A percentile compares a stretch with the other conserved stretches of the same genome.
These are phyloP conservation scores for Vicia faba DNA, from an alignment of 306 rosid species.

Conservation along the genomic window DNA sequence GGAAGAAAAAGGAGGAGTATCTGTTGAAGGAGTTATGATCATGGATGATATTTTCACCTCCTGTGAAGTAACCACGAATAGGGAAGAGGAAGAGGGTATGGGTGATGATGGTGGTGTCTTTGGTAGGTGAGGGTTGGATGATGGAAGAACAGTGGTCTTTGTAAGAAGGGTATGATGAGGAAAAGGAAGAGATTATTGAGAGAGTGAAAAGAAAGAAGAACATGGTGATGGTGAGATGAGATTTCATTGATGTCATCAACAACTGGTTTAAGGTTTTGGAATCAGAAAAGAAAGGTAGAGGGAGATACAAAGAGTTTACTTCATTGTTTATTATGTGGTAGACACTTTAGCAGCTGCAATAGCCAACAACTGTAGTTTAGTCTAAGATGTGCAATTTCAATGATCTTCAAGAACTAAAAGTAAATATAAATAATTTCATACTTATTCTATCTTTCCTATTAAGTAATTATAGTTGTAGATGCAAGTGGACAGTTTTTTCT, in stretches of 20 bases:
- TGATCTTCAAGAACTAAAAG: not conserved
- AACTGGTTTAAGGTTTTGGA: not conserved
- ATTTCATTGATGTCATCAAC: conserved; percentile 35
- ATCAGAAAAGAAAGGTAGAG: conserved; percentile 1
- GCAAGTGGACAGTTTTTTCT: not conserved
- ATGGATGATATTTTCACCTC: conserved; percentile 31
- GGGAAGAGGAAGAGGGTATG: conserved; percentile 22
- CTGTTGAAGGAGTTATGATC: not conserved
- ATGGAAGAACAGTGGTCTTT: conserved; percentile 48
- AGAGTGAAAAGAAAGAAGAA: conserved; percentile 29
- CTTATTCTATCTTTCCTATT: too few relatives aligned
- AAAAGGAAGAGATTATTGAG: conserved; percentile 29
- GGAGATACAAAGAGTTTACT: conserved; percentile 15
- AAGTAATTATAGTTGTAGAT: not conserved
- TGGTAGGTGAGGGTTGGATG: conserved; percentile 33
- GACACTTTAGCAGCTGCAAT: not conserved
- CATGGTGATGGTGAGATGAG: conserved; percentile 34
- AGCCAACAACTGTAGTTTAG: not conserved
- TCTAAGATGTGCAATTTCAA: not conserved
- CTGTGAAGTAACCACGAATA: conserved; percentile 37
- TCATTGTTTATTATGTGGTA: conserved; percentile 1
- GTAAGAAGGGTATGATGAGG: conserved; percentile 32
- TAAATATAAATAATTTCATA: not conserved
- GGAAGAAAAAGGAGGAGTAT: conserved; percentile 1
- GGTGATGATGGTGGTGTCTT: not conserved